phyloP scores from a whole-genome alignment of 495 filamentous ascomycete genomes.

The Diplogelasinospora grovesii region DNA sequence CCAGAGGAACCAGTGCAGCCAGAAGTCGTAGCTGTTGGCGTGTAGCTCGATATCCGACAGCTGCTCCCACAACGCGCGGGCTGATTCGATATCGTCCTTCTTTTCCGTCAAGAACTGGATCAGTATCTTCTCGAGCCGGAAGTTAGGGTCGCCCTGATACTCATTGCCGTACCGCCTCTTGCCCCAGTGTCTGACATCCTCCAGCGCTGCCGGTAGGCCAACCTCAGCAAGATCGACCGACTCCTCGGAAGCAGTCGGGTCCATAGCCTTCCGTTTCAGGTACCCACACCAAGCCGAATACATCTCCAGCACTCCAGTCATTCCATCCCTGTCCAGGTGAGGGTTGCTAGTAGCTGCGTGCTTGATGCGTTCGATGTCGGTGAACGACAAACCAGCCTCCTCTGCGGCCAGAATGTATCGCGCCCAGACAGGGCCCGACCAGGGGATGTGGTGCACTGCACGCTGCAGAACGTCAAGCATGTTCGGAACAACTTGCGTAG shows the following conservation, averaged over 20 bases:
- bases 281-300: conserved; percentile 91
- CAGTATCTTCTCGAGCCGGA: conserved; percentile 81
- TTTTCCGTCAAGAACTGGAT: conserved; percentile 84
- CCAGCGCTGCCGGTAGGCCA: conserved; percentile 75
- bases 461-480: conserved; percentile 51
- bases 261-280: conserved; percentile 73
- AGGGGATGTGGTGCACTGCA: conserved; percentile 82
- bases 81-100: conserved; percentile 51
- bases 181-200: conserved; percentile 72
- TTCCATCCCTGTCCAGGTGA: conserved; percentile 61
- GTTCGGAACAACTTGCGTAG: conserved; percentile 32
- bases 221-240: conserved; percentile 88
- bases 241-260: conserved; percentile 71
- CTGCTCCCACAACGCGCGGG: conserved; percentile 67
- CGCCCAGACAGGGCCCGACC: conserved; percentile 87
- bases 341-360: conserved; percentile 81
- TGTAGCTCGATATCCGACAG: conserved; percentile 53
- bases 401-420: conserved; percentile 79
- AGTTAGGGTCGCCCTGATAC: conserved; percentile 78
- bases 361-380: conserved; percentile 82
- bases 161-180: conserved; percentile 63
- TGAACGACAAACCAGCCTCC: conserved; percentile 61
- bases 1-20: conserved; percentile 86
- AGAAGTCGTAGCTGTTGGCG: conserved; percentile 80
- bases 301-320: conserved; percentile 81